These are phyloP conservation scores for Torrubiellomyces zombiae DNA, from an alignment of 2,329 filamentous ascomycete species.

Conservation along the genomic window DNA sequence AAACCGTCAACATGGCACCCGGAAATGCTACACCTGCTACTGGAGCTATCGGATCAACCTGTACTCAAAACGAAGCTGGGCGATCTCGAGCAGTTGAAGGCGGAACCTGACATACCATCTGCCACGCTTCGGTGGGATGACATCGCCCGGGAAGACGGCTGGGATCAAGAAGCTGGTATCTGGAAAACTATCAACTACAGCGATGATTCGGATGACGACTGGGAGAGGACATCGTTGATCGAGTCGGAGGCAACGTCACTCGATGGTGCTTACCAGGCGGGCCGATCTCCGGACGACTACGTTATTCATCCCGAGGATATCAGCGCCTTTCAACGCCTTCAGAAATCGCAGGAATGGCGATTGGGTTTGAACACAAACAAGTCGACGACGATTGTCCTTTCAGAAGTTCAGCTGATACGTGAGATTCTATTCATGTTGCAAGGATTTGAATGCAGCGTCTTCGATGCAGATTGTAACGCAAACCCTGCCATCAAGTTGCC, in stretches of 20 bases:
- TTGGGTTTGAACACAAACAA: slow-evolving; percentile 17
- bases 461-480: slow-evolving; percentile 26
- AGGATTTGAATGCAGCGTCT: slow-evolving; percentile 61
- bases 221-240: slow-evolving; percentile 17
- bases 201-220: slow-evolving; percentile 43
- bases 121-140: slow-evolving; percentile 59
- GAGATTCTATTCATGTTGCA: slow-evolving; percentile 76
- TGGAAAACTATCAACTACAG: slow-evolving; percentile 58
- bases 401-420: slow-evolving; percentile 57
- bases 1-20: slow-evolving; percentile 50
- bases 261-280: slow-evolving; percentile 12
- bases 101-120: slow-evolving; percentile 22
- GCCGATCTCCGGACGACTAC: slow-evolving; percentile 14
- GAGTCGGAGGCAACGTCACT: slow-evolving; percentile 19
- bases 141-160: slow-evolving; percentile 59
- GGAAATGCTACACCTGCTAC: slow-evolving; percentile 61
- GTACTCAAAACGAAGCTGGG: slow-evolving; percentile 50
- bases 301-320: slow-evolving; percentile 18
- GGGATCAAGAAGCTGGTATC: slow-evolving; percentile 46
- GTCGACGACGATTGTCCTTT: slow-evolving; percentile 28
- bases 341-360: slow-evolving; percentile 19
- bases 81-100: slow-evolving; percentile 38
- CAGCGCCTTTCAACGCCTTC: slow-evolving; percentile 14
- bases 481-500: slow-evolving; percentile 27
- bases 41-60: slow-evolving; percentile 70